phyloP scores from a whole-genome alignment of 179 eudicot species.

The Spinacia oleracea region DNA sequence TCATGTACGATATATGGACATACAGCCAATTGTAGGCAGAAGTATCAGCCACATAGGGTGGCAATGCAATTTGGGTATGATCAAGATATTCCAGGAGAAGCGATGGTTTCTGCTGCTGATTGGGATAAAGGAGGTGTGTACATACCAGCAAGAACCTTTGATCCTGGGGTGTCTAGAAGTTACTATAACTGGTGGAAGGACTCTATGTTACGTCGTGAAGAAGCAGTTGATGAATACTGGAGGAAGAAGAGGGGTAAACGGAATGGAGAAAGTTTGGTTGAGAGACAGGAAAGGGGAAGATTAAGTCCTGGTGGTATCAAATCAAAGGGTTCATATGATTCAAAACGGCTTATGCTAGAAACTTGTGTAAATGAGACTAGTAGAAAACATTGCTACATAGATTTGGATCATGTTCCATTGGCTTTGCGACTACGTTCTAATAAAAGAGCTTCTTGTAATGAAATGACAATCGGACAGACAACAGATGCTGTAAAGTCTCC shows the following conservation, averaged over 20 bases:
- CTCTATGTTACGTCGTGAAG: not conserved
- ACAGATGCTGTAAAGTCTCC: not conserved
- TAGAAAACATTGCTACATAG: not conserved
- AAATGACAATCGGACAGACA: not conserved
- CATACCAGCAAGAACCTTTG: slow-evolving; percentile 26
- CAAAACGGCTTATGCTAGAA: not conserved
- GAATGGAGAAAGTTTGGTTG: not conserved
- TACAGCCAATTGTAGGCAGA: slow-evolving; percentile 17
- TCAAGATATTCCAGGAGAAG: slow-evolving; percentile 30
- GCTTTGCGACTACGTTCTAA: slow-evolving; percentile 17
- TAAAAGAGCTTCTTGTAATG: not conserved
- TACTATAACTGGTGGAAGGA: slow-evolving; percentile 34
- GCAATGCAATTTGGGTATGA: slow-evolving; percentile 41
- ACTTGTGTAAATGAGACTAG: not conserved
- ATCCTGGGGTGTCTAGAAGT: slow-evolving; percentile 23
- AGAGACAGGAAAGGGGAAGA: not conserved
- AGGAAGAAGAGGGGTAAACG: not conserved
- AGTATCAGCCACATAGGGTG: slow-evolving; percentile 35
- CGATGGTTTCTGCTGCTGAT: not conserved
- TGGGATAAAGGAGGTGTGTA: slow-evolving; percentile 21
- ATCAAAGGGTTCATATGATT: slow-evolving; percentile 10
- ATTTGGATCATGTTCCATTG: slow-evolving; percentile 26
- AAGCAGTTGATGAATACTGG: slow-evolving; percentile 10
- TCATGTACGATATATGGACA: slow-evolving; percentile 22
- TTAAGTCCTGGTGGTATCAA: not conserved